These are phyloP conservation scores for Shiraia sp. DNA, from an alignment of 2,329 filamentous ascomycete species.

Conservation along the genomic window DNA sequence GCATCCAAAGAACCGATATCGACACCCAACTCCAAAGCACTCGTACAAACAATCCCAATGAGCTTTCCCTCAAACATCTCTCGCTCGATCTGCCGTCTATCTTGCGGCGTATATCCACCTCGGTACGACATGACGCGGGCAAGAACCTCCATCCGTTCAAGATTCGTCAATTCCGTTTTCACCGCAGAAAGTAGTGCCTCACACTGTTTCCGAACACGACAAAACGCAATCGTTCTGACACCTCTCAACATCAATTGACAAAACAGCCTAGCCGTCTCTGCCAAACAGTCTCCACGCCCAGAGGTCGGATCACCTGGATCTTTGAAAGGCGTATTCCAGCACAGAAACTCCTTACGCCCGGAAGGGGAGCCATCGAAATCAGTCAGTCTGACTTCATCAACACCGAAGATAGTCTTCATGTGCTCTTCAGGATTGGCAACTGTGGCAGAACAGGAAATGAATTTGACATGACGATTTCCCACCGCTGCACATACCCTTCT, in stretches of 20 bases:
- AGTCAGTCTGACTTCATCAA: conserved; percentile 77
- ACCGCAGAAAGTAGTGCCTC: conserved; percentile 82
- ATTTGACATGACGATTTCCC: conserved; percentile 82
- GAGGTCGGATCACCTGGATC: conserved; percentile 85
- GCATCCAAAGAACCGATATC: conserved; percentile 95
- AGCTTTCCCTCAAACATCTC: conserved; percentile 98
- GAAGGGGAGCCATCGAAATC: conserved; percentile 94
- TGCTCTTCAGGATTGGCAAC: conserved; percentile 91
- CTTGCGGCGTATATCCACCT: conserved; percentile 91
- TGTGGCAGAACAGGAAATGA: conserved; percentile 95
- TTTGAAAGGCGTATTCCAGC: conserved; percentile 96
- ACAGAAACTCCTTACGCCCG: conserved; percentile 90
- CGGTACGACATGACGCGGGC: conserved; percentile 91
- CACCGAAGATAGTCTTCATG: conserved; percentile 91
- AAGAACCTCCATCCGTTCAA: conserved; percentile 76
- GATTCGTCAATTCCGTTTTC: conserved; percentile 71
- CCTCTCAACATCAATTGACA: conserved; percentile 87
- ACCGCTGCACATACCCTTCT: conserved; percentile 86
- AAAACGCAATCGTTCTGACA: conserved; percentile 91
- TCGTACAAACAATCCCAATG: conserved; percentile 91
- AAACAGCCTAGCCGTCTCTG: conserved; percentile 87
- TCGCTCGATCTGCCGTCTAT: conserved; percentile 82
- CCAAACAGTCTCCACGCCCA: conserved; percentile 79
- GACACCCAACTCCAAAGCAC: conserved; percentile 88
- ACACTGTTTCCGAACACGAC: conserved; percentile 82